Evolutionary conservation across 2,329 filamentous ascomycete genomes (phyloP).

Genomic region (Biscogniauxia mediterranea): DNA sequence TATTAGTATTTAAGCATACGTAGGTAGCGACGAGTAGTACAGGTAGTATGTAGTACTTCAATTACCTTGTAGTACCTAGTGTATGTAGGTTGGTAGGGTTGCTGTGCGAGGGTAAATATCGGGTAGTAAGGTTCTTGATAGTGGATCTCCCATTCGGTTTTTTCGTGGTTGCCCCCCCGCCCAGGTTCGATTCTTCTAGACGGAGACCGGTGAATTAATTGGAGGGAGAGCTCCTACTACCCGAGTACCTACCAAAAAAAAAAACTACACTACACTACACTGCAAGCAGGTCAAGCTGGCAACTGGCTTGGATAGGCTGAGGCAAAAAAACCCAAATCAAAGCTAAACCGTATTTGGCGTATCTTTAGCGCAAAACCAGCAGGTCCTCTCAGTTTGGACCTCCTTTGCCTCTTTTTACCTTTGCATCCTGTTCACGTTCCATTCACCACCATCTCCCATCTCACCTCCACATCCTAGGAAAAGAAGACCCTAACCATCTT

Average conservation of each 20-base stretch:
- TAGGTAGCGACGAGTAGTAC: too few relatives aligned
- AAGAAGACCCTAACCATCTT: background rate
- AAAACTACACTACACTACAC: conserved; percentile 1
- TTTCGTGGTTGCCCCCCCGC: too few relatives aligned
- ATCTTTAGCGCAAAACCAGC: conserved; percentile 14
- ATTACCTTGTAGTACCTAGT: too few relatives aligned
- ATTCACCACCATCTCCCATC: background rate
- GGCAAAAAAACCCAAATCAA: conserved; percentile 18
- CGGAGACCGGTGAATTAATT: too few relatives aligned
- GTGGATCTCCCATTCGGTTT: background rate
- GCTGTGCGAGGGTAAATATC: background rate
- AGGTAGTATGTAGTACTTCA: too few relatives aligned
- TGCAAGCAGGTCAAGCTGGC: too few relatives aligned
- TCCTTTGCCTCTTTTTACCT: conserved; percentile 31
- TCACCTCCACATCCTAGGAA: conserved; percentile 10
- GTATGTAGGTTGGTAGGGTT: background rate
- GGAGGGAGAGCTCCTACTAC: background rate
- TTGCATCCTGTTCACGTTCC: conserved; percentile 13
- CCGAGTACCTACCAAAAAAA: background rate
- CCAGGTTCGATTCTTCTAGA: background rate
- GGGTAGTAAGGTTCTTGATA: background rate
- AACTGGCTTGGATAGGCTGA: conserved; percentile 5
- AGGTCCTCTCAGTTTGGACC: conserved; percentile 21
- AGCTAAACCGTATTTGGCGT: conserved; percentile 9
- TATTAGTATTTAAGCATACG: too few relatives aligned